Evolutionary conservation across 1,139 yeast genomes (phyloP).

Genomic region (Zygotorulaspora mrakii): DNA sequence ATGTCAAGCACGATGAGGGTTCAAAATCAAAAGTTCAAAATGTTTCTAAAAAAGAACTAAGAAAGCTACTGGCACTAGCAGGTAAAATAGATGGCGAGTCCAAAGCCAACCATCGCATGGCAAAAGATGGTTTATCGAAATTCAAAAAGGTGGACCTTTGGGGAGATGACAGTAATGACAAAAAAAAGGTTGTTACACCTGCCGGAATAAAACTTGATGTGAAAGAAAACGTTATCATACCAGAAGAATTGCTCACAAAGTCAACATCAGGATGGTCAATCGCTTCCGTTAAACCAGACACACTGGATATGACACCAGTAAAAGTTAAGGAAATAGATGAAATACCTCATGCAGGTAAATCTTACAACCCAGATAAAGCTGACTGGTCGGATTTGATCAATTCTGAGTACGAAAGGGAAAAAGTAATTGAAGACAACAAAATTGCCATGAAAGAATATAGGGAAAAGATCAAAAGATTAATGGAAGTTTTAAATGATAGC

Average conservation of each 20-base stretch:
- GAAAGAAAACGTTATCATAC: constrained; percentile 28
- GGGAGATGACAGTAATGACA: constrained; percentile 42
- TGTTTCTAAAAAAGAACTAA: constrained; percentile 63
- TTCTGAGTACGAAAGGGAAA: constrained; percentile 63
- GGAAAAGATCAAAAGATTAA: constrained; percentile 59
- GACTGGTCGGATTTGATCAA: constrained; percentile 75
- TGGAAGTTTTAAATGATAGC: constrained; percentile 56
- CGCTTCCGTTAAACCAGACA: constrained; percentile 53
- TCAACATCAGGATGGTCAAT: constrained; percentile 50
- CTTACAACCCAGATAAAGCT: constrained; percentile 85
- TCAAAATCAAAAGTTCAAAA: constrained; percentile 51
- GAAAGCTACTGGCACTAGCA: constrained; percentile 69
- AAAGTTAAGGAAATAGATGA: constrained; percentile 46
- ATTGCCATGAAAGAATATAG: constrained; percentile 57
- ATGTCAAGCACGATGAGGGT: constrained; percentile 34
- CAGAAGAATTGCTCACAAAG: constrained; percentile 43
- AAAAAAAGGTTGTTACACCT: constrained; percentile 25
- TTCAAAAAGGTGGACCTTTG: constrained; percentile 62
- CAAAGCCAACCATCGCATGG: constrained; percentile 49
- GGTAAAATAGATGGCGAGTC: constrained; percentile 65
- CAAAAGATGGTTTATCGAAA: constrained; percentile 58
- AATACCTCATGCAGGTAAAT: constrained; percentile 79
- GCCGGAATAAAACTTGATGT: constrained; percentile 31
- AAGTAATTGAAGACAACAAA: constrained; percentile 62
- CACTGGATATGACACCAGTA: constrained; percentile 55